Conservation (phyloP, 352 stramenopile species). For the Globisporangium orthogonon region DNA sequence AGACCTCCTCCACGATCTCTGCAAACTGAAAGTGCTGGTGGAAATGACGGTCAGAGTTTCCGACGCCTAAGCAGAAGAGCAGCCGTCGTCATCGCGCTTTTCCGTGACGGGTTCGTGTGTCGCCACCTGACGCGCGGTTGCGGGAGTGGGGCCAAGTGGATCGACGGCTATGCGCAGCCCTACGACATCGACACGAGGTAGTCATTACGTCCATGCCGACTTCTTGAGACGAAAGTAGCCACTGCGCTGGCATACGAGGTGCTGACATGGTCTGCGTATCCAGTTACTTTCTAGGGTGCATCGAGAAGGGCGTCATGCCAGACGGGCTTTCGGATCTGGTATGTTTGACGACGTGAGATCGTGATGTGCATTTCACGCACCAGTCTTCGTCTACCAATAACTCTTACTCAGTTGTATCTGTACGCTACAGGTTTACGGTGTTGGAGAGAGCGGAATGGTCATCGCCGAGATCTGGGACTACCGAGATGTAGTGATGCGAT, state of each 20-base stretch:
- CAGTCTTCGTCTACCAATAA: not conserved
- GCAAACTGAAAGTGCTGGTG: not conserved
- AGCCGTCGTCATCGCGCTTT: slow-evolving; percentile 47
- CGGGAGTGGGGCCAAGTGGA: slow-evolving; percentile 22
- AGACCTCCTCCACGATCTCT: not conserved
- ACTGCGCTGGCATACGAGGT: not conserved
- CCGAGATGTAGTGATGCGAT: slow-evolving; percentile 16
- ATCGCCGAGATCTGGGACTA: slow-evolving; percentile 35
- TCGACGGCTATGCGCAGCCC: slow-evolving; percentile 65
- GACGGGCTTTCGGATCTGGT: slow-evolving; percentile 60
- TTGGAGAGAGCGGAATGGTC: slow-evolving; percentile 12
- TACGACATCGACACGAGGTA: slow-evolving; percentile 66
- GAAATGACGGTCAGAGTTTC: not conserved
- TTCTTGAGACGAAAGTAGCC: not conserved
- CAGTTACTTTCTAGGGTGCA: slow-evolving; percentile 61
- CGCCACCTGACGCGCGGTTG: slow-evolving; percentile 37
- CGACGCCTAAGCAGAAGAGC: not conserved
- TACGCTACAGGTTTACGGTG: slow-evolving; percentile 11
- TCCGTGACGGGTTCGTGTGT: slow-evolving; percentile 62
- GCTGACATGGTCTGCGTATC: not conserved
- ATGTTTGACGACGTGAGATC: not conserved
- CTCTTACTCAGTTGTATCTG: not conserved
- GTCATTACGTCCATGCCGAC: not conserved
- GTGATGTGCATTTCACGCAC: not conserved
- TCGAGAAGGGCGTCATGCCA: slow-evolving; percentile 41